These are phyloP conservation scores for Rugosomyces carneus DNA, from an alignment of 1,284 basidiomycete genomes.

Conservation along the genomic window DNA sequence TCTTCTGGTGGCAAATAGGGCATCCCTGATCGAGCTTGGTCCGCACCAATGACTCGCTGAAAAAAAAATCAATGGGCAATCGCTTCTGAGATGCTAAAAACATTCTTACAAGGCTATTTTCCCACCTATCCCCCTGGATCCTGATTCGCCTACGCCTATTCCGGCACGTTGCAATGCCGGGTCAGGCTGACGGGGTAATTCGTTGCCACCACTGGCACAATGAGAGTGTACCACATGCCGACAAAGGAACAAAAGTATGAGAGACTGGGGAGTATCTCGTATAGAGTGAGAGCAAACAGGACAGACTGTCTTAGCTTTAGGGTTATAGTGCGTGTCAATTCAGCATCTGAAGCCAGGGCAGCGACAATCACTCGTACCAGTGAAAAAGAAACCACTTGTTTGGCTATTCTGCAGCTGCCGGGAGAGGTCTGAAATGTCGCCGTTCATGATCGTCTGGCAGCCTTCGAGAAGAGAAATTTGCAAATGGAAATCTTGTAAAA, in stretches of 20 bases:
- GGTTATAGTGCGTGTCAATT: background rate
- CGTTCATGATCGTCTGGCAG: constrained; percentile 80
- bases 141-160: constrained; percentile 27
- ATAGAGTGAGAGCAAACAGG: constrained; percentile 58
- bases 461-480: constrained; percentile 88
- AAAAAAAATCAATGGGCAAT: background rate
- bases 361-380: constrained; percentile 39
- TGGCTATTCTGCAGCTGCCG: constrained; percentile 68
- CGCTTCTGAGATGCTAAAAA: background rate
- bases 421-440: constrained; percentile 76
- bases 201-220: constrained; percentile 55
- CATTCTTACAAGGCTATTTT: constrained; percentile 69
- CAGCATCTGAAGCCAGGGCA: background rate
- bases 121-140: constrained; percentile 47
- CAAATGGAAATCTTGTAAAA: constrained; percentile 92
- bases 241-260: constrained; percentile 78
- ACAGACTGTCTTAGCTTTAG: constrained; percentile 54
- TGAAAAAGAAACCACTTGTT: constrained; percentile 69
- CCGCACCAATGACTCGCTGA: constrained; percentile 66
- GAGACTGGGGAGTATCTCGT: constrained; percentile 51
- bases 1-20: constrained; percentile 64
- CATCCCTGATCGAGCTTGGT: constrained; percentile 62
- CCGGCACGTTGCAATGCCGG: constrained; percentile 37
- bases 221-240: constrained; percentile 79
- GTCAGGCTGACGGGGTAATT: constrained; percentile 47